Evolutionary conservation across 1,284 basidiomycete species (phyloP), one percentile per base, ranked within the genome.

Genomic region (Schizophyllum commune): DNA sequence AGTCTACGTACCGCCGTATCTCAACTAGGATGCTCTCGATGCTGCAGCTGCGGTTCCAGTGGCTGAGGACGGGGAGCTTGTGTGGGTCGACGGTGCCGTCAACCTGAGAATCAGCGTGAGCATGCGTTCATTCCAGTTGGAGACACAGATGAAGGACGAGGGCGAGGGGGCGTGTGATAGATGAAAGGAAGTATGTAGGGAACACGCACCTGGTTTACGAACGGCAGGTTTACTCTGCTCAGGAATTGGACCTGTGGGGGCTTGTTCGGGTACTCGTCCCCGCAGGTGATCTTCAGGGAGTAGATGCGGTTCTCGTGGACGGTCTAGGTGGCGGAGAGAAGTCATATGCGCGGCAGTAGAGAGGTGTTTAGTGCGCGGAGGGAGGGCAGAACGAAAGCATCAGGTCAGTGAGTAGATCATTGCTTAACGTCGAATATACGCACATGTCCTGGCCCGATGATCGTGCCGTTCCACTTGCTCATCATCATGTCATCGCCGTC

Each of bases 221-320:
- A 98, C 1, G 97, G 96, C n/a, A 99, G 81, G 74, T 98, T 98
- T 68, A 99, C 93, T 64, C 87, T 84, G 58, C 92, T 96, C 64
- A 92, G 72, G 75, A 99, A 99, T 62, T 87, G 83, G 58, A 96
- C 83, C n/a, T 76, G 75, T 11, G 94, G 94, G 3, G 87, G 90
- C 19, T 65, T 65, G 67, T 96, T 92, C 6, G 97, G 96, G 74
- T 99, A 99, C 5, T 73, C 67, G 6, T 86, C 79, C 47, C 88
- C 92, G 72, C 96, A 98, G 69, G 82, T 79, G 72, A 99, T 96
- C 79, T 90, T 92, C 69, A 99, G 84, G 63, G 88, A 92, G 83
- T 98, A 99, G 77, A 99, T 99, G 59, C 96, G 86, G 77, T 99
- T 99, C 83, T 99, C 95, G 76, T 96, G 95, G 11, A 96, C 94